phyloP scores from a whole-genome alignment of 352 stramenopile genomes.

The Albugo laibachii region DNA sequence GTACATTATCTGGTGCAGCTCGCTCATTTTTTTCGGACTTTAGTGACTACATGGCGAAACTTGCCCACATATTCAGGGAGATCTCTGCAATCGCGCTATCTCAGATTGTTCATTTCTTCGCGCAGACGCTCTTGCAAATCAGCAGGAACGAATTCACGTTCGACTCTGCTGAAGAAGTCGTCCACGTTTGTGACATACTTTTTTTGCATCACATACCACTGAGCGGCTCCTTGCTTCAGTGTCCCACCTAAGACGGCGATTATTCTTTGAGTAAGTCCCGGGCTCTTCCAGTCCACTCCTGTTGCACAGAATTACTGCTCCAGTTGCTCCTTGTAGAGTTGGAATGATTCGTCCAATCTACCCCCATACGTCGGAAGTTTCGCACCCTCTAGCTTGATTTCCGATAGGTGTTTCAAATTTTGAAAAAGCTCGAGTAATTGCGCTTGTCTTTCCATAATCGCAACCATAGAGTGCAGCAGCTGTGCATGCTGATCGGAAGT shows the following conservation, averaged over 20 bases:
- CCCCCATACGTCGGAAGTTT: neutral
- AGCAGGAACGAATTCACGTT: slow-evolving; percentile 6
- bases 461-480: too few species aligned
- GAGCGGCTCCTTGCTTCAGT: slow-evolving; percentile 4
- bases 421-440: too few species aligned
- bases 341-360: slow-evolving; percentile 2
- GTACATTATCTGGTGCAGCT: slow-evolving; percentile 12
- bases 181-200: slow-evolving; percentile 4
- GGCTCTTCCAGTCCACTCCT: slow-evolving; percentile 3
- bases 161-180: neutral
- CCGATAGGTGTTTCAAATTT: too few species aligned
- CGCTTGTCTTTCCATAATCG: too few species aligned
- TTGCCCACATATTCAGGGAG: slow-evolving; percentile 8
- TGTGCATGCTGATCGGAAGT: too few species aligned
- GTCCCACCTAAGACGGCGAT: slow-evolving; percentile 3
- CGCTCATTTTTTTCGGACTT: slow-evolving; percentile 10
- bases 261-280: slow-evolving; percentile 1
- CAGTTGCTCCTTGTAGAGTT: slow-evolving; percentile 10
- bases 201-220: slow-evolving; percentile 6
- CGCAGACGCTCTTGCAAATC: slow-evolving; percentile 10
- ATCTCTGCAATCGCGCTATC: slow-evolving; percentile 3
- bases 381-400: too few species aligned
- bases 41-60: slow-evolving; percentile 7
- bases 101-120: slow-evolving; percentile 7
- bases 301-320: slow-evolving; percentile 6